These are phyloP conservation scores for Mycena galericulata DNA, from an alignment of 768 basidiomycete genomes.

Conservation along the genomic window DNA sequence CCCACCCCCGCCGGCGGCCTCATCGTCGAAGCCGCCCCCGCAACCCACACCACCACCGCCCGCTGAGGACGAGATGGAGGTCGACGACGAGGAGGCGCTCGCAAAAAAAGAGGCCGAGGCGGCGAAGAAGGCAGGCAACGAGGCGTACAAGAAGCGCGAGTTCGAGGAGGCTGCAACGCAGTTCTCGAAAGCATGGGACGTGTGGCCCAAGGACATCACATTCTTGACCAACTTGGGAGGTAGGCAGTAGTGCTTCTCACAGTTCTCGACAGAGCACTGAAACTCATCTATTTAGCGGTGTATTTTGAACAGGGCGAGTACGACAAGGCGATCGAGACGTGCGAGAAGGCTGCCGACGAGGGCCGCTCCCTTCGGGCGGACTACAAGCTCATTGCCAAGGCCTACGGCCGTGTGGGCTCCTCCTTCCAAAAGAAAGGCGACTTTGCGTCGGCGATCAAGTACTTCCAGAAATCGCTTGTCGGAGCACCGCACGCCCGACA, in stretches of 20 bases:
- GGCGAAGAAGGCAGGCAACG: slow-evolving; percentile 82
- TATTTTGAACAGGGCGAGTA: slow-evolving; percentile 96
- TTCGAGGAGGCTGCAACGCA: slow-evolving; percentile 81
- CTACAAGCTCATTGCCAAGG: slow-evolving; percentile 96
- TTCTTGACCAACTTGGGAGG: slow-evolving; percentile 93
- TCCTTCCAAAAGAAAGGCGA: slow-evolving; percentile 89
- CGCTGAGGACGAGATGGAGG: slow-evolving; percentile 75
- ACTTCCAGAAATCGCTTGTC: slow-evolving; percentile 93
- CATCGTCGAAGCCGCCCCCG: slow-evolving; percentile 54
- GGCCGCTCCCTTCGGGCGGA: slow-evolving; percentile 92
- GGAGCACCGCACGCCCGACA: slow-evolving; percentile 95
- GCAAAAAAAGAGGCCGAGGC: slow-evolving; percentile 84
- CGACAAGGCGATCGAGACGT: slow-evolving; percentile 89
- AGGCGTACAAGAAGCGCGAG: slow-evolving; percentile 87
- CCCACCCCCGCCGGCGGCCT: slow-evolving; percentile 57
- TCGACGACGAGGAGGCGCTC: slow-evolving; percentile 75
- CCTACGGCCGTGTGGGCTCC: slow-evolving; percentile 89
- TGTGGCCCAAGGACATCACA: slow-evolving; percentile 93
- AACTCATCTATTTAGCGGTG: slow-evolving; percentile 65
- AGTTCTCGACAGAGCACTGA: not conserved
- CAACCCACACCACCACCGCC: slow-evolving; percentile 50
- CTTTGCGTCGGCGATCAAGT: slow-evolving; percentile 83
- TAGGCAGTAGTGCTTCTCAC: slow-evolving; percentile 44
- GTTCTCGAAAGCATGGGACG: slow-evolving; percentile 92
- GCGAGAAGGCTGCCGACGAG: slow-evolving; percentile 97